Base-by-base conservation (phyloP, 495 filamentous ascomycete species). In the Lepidopterella palustris region DNA sequence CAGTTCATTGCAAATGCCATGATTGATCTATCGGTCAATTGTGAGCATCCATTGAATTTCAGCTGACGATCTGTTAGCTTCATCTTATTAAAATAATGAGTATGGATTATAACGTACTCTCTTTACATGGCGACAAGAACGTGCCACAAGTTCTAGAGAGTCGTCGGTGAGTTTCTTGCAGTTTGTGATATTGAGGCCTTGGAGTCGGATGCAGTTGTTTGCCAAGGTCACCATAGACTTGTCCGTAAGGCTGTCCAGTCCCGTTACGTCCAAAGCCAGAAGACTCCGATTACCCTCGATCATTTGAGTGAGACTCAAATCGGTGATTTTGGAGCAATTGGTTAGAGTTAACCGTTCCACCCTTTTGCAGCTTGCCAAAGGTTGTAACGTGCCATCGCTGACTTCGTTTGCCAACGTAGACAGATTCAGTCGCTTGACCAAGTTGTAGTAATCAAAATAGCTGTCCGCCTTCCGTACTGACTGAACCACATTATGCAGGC, bases 331-430 rank as follows among this genome's bases (percentile, higher is more conserved):
- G 8, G 79, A 82, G 77, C 95, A 99, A 70, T 89, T 90, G 28
- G 95, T 96, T 69, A 99, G 74, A 5, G 95, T 99, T 70, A 99
- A 75, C 31, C 95, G 86, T 73, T 99, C 95, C 54, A 99, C 82
- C 21, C 93, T 84, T 63, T 90, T 95, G 80, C 95, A 99, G 31
- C 82, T 80, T 9, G 82, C 75, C 62, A 99, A 85, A 18, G 91
- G 87, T 55, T 84, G 76, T 52, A 97, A 84, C 40, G 89, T 95
- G 39, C 92, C 91, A 74, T 99, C 90, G 72, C 85, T 96, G 72
- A 97, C 85, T 49, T 85, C 75, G 31, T 79, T 78, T 31, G 83
- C 84, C 55, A 99, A 75, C 20, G 83, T 81, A 1, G 91, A 89
- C 32, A 99, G 77, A 70, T 99, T 99, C 28, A 99, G 78, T 50